Evolutionary conservation across 768 basidiomycete genomes (phyloP), one percentile per base, ranked within the genome.

Genomic region (Clavulina sp.): DNA sequence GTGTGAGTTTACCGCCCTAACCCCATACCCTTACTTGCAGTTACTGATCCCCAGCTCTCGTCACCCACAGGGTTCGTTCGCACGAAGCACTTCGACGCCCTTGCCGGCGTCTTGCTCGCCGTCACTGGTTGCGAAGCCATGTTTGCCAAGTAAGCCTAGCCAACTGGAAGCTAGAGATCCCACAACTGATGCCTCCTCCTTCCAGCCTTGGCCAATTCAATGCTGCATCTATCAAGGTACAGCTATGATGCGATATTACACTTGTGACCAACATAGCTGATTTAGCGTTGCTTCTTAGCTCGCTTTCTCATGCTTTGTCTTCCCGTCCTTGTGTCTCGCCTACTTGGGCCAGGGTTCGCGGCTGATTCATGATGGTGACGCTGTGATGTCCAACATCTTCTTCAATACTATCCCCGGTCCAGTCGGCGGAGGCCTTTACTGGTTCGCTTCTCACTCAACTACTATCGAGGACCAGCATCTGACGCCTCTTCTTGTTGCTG

Each of bases 341-440:
- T 84, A 84, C 58, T 73, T 84, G 18, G 81, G 81, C 1, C 81
- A 84, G 63, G 81, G 81, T 13, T 75, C 81, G 7, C 68, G 72
- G 2, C 63, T 84, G 33, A 73, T 81, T 53, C 51, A 57, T 2
- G 69, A 77, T 52, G 73, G 75, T 3, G 69, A 70, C 24, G 56
- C 41, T 0, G 71, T 79, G 19, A 57, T 82, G 3, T 9, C 57
- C 0, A 77, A 78, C 55, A 63, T 81, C 2, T 82, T 84, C 61
- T 82, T 80, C 64, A 64, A 66, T 0, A 69, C 75, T 2, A 81
- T 84, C 43, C 81, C 81, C 0, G 80, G 80, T 0, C 62, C 67
- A 0, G 52, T 53, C 3, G 71, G 72, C 50, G 75, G 78, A 0
- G 64, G 67, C 0, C 62, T 81, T 3, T 82, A 75, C 62, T 84